These are phyloP conservation scores for Hygrophorus pudorinus DNA, from an alignment of 768 basidiomycete species.

Conservation along the genomic window DNA sequence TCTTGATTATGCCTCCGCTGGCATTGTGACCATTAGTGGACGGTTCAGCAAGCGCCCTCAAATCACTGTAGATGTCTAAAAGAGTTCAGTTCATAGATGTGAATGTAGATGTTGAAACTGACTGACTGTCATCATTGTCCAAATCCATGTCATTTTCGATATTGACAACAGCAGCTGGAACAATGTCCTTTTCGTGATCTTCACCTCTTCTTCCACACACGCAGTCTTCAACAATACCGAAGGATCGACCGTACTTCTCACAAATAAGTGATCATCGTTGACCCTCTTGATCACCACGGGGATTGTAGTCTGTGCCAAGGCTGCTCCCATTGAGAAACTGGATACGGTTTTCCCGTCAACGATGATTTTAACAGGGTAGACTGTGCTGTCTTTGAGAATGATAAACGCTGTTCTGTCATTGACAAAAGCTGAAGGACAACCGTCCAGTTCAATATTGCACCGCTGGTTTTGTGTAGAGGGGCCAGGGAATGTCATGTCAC, in stretches of 20 bases:
- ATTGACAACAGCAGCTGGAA: slow-evolving; percentile 34
- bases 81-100: slow-evolving; percentile 5
- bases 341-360: slow-evolving; percentile 67
- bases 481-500: slow-evolving; percentile 50
- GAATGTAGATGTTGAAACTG: slow-evolving; percentile 9
- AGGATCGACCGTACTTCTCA: slow-evolving; percentile 78
- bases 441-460: slow-evolving; percentile 57
- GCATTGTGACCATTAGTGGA: slow-evolving; percentile 29
- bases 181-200: slow-evolving; percentile 31
- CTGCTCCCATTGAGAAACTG: slow-evolving; percentile 42
- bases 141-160: slow-evolving; percentile 61
- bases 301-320: slow-evolving; percentile 59
- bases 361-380: slow-evolving; percentile 68
- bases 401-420: slow-evolving; percentile 71
- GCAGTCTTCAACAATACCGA: slow-evolving; percentile 63
- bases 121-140: slow-evolving; percentile 70
- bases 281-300: slow-evolving; percentile 45
- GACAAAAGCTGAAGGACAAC: slow-evolving; percentile 60
- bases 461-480: slow-evolving; percentile 30
- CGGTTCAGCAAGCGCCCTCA: slow-evolving; percentile 24
- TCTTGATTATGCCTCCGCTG: slow-evolving; percentile 26
- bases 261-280: slow-evolving; percentile 50
- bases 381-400: slow-evolving; percentile 61
- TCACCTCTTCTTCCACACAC: slow-evolving; percentile 53
- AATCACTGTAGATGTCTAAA: slow-evolving; percentile 36